A percentile compares a stretch with the other conserved stretches of the same genome.
Evolutionary conservation across 2,329 filamentous ascomycete genomes (phyloP).

Genomic region (Arachnomyces sp.): DNA sequence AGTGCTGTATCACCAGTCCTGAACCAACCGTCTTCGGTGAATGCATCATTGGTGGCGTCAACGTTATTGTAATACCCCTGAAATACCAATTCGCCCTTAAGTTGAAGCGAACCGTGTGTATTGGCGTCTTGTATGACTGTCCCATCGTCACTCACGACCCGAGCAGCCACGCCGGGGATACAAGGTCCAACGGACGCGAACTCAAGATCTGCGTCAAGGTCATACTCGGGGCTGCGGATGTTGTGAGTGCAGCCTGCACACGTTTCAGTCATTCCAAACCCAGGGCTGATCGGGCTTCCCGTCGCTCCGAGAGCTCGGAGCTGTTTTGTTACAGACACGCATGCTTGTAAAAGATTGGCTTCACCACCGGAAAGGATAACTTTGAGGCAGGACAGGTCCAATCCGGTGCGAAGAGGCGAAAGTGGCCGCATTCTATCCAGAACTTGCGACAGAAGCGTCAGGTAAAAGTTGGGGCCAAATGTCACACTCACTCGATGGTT

Average conservation of each 20-base stretch:
- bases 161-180: conserved; percentile 23
- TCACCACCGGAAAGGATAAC: conserved; percentile 38
- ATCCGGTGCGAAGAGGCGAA: conserved; percentile 2
- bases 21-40: conserved; percentile 19
- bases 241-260: conserved; percentile 45
- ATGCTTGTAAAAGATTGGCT: conserved; percentile 37
- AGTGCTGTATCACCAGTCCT: conserved; percentile 16
- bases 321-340: conserved; percentile 19
- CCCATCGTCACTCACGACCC: conserved; percentile 20
- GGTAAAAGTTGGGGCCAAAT: conserved; percentile 29
- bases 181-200: conserved; percentile 34
- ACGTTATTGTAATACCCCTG: conserved; percentile 14
- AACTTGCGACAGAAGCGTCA: conserved; percentile 10
- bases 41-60: conserved; percentile 11
- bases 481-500: conserved; percentile 23
- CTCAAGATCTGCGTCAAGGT: conserved; percentile 20
- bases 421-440: conserved; percentile 3
- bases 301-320: conserved; percentile 28
- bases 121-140: conserved; percentile 20
- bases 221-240: conserved; percentile 33
- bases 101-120: conserved; percentile 23
- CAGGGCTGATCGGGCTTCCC: conserved; percentile 31
- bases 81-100: conserved; percentile 29
- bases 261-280: conserved; percentile 48
- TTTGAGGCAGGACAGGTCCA: conserved; percentile 24